Evolutionary conservation across 208 protist genomes (phyloP).

Genomic region (Leishmania martiniquensis): DNA sequence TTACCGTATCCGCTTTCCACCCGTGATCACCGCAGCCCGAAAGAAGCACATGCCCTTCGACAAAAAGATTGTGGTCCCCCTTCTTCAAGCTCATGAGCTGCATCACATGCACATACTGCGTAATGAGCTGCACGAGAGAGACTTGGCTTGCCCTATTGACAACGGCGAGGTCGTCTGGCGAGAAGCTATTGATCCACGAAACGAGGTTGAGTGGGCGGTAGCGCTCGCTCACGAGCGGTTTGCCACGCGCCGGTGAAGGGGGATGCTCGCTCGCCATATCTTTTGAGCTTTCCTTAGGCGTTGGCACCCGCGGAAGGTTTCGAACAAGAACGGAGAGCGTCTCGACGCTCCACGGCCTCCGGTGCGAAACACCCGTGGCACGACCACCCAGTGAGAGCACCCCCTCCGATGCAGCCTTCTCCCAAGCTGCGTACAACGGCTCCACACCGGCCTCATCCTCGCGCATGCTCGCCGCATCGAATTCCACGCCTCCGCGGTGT

Average conservation of each 20-base stretch:
- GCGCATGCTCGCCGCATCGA: not conserved
- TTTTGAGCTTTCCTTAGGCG: not conserved
- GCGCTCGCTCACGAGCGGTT: conserved; percentile 34
- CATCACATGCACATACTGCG: conserved; percentile 68
- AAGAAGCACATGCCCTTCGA: conserved; percentile 24
- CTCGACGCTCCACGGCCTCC: conserved; percentile 33
- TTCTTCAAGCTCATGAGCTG: conserved; percentile 62
- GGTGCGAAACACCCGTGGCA: not conserved
- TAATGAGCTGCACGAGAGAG: conserved; percentile 48
- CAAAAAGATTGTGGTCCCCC: conserved; percentile 57
- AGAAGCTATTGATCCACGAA: conserved; percentile 78
- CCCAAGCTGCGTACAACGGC: conserved; percentile 7
- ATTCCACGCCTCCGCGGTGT: not conserved
- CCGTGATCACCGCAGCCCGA: not conserved
- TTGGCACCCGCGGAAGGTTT: conserved; percentile 67
- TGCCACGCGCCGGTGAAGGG: not conserved
- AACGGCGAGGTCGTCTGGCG: conserved; percentile 51
- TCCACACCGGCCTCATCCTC: not conserved
- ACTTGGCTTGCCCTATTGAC: conserved; percentile 61
- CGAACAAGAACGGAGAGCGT: conserved; percentile 70
- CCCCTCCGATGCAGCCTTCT: not conserved
- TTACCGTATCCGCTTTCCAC: not conserved
- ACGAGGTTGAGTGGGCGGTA: conserved; percentile 54
- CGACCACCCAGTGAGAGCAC: not conserved
- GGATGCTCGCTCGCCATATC: not conserved